These are phyloP conservation scores for Pyrus communis DNA, from an alignment of 306 rosid genomes.

Conservation along the genomic window DNA sequence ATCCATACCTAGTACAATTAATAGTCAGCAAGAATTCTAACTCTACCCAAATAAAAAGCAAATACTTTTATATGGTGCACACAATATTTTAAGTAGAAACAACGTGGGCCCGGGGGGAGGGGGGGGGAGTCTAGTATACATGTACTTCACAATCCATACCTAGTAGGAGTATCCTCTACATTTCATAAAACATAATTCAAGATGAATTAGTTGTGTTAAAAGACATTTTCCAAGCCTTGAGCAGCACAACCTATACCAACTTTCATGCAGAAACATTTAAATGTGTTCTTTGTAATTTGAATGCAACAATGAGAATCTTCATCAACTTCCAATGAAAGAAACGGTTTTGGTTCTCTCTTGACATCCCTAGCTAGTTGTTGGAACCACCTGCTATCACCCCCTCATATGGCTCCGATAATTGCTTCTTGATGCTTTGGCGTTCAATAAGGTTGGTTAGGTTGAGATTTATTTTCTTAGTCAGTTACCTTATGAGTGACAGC, in stretches of 20 bases:
- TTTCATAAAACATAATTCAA: neutral
- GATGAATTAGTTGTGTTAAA: neutral
- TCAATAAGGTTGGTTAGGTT: neutral
- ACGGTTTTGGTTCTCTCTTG: neutral
- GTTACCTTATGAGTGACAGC: neutral
- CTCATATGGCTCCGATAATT: neutral
- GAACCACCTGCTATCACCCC: neutral
- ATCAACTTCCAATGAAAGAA: neutral
- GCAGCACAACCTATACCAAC: neutral
- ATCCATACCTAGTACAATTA: slow-evolving; percentile 69
- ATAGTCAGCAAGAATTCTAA: slow-evolving; percentile 5
- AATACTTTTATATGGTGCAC: neutral
- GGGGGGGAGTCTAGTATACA: neutral
- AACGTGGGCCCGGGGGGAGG: neutral
- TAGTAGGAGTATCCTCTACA: neutral
- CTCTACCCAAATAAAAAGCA: neutral
- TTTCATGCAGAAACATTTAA: neutral
- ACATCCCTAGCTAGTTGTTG: neutral
- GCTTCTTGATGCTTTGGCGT: neutral
- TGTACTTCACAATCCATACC: neutral
- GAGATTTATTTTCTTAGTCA: neutral
- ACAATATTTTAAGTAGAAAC: neutral
- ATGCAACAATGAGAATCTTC: neutral
- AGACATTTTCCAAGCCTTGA: neutral
- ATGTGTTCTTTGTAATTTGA: neutral